Conservation (phyloP, 441 rosid genomes). For the Euphorbia celastroides region DNA sequence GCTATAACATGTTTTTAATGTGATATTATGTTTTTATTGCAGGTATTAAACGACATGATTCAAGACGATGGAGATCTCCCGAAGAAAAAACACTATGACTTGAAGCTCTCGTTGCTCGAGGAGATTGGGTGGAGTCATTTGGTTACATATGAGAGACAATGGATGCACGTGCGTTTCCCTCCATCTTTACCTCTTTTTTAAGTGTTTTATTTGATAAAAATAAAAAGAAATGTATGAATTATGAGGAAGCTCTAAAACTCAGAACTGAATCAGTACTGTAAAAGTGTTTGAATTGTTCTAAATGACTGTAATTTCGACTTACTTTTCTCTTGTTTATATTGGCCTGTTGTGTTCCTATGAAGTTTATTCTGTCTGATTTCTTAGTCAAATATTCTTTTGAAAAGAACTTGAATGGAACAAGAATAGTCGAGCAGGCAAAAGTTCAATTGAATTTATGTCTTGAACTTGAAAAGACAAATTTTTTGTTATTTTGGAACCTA, state of each 20-base stretch:
- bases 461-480: too few species aligned
- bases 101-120: slow-evolving; percentile 70
- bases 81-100: slow-evolving; percentile 70
- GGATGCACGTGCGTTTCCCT: slow-evolving; percentile 96
- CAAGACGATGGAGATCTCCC: slow-evolving; percentile 78
- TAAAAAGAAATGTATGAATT: not conserved
- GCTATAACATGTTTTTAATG: not conserved
- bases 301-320: not conserved
- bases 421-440: too few species aligned
- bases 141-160: slow-evolving; percentile 60
- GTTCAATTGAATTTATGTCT: too few species aligned
- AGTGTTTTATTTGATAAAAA: not conserved
- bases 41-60: slow-evolving; percentile 78
- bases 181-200: slow-evolving; percentile 67
- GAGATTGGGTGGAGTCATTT: slow-evolving; percentile 83
- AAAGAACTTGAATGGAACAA: not conserved
- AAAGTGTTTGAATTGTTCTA: not conserved
- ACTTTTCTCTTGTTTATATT: not conserved
- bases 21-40: slow-evolving; percentile 2
- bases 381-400: not conserved
- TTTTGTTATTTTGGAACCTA: too few species aligned
- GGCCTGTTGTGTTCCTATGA: too few species aligned
- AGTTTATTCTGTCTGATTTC: not conserved
- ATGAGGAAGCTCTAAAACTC: too few species aligned
- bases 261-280: too few species aligned